Evolutionary conservation across 2,329 filamentous ascomycete genomes (phyloP).

Genomic region (Colletotrichum cereale): DNA sequence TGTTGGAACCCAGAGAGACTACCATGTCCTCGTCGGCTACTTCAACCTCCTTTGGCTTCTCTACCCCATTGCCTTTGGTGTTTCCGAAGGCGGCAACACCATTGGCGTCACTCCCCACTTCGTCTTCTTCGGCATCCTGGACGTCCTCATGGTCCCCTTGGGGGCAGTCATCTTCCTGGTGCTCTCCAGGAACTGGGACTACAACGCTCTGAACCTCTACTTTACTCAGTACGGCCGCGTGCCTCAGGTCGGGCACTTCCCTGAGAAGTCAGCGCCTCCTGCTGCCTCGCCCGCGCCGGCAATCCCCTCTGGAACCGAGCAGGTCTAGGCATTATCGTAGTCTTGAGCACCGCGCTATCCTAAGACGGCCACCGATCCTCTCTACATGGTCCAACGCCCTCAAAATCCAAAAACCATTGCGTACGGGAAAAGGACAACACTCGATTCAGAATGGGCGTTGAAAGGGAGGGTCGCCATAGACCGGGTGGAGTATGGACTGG

Average conservation of each 20-base stretch:
- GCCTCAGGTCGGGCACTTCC: slow-evolving; percentile 56
- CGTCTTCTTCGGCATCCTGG: slow-evolving; percentile 68
- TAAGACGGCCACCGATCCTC: not conserved
- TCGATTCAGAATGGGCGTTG: not conserved
- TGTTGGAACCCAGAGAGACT: slow-evolving; percentile 58
- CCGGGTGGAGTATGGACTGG: slow-evolving; percentile 5
- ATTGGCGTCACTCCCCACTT: slow-evolving; percentile 60
- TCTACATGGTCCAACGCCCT: too few species aligned
- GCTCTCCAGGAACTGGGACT: slow-evolving; percentile 64
- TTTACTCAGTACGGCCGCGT: slow-evolving; percentile 69
- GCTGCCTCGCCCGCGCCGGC: slow-evolving; percentile 44
- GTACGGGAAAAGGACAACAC: not conserved
- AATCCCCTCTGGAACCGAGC: slow-evolving; percentile 17
- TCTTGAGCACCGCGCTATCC: not conserved
- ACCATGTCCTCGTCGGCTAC: slow-evolving; percentile 60
- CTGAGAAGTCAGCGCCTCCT: slow-evolving; percentile 56
- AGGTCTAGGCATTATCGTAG: not conserved
- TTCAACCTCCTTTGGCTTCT: slow-evolving; percentile 65
- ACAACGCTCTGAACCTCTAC: slow-evolving; percentile 61
- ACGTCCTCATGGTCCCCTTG: slow-evolving; percentile 61
- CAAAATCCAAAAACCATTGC: not conserved
- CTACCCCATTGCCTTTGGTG: slow-evolving; percentile 66
- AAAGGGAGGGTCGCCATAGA: not conserved
- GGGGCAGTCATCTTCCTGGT: slow-evolving; percentile 57
- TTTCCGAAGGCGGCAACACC: slow-evolving; percentile 65